Evolutionary conservation across 352 stramenopile species (phyloP), one percentile per base, ranked within the genome.

Genomic region (Phytophthora fragariaefolia): DNA sequence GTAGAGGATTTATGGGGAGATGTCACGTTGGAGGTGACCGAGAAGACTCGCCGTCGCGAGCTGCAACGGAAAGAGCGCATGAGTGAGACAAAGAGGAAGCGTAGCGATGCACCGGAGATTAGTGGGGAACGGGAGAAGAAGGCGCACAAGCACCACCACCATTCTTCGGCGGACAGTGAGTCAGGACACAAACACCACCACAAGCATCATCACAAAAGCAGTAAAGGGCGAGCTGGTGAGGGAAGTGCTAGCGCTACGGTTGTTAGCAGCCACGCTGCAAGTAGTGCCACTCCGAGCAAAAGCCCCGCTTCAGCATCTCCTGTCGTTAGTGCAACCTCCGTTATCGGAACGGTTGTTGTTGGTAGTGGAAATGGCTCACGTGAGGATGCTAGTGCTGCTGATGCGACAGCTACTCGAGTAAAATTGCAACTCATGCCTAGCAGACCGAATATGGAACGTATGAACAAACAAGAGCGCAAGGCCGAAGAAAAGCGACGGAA

Each of bases 381-480:
- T 10, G 67, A 76, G 1, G 71, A 79, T 66, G 32, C 62, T 46
- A 30, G 53, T 43, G 52, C 60, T 22, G 40, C 32, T 0, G 80
- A 86, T 58, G 26, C 71, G 34, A 79, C 78, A 15, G 70, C 75
- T 17, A 91, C 83, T 2, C 82, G 83, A 2, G 60, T 93, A 4
- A 86, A 87, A 47, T 60, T 93, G 20, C 77, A 87, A 48, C 74
- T 92, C n/a, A 84, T 89, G 58, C 34, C 63, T 26, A 90, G 76
- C 32, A 83, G 83, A 46, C 70, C 74, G 8, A 90, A 80, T 32
- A 67, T 91, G 58, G 82, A 92, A 24, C 80, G 82, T 7, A 91
- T 92, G 82, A 94, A 87, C 64, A 96, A 96, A 30, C 86, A 82
- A 43, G 86, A 95, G 67, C 88, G 88, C 20, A 96, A 96, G 48